These are phyloP conservation scores for Penicillium diatomitis DNA, from an alignment of 495 filamentous ascomycete species.

Conservation along the genomic window DNA sequence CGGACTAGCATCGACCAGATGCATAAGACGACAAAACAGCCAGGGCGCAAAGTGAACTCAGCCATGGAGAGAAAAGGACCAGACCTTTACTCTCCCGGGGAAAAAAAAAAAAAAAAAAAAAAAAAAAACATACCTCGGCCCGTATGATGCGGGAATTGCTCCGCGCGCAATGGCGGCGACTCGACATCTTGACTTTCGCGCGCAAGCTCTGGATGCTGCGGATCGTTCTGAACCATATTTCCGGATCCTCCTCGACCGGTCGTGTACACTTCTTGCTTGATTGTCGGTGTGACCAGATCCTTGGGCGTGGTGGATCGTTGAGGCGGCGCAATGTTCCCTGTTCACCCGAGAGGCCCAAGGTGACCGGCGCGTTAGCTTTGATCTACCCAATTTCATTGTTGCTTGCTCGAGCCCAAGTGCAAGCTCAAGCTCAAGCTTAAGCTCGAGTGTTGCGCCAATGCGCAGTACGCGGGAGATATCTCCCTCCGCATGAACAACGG, in stretches of 20 bases:
- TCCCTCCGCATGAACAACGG: too few relatives aligned
- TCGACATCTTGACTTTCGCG: constrained; percentile 76
- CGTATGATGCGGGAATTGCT: constrained; percentile 33
- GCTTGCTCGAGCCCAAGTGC: too few relatives aligned
- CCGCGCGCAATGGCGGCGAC: constrained; percentile 39
- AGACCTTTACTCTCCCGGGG: too few relatives aligned
- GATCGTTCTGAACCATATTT: constrained; percentile 69
- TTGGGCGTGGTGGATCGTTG: constrained; percentile 35
- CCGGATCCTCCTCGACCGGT: constrained; percentile 68
- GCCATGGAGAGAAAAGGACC: too few relatives aligned
- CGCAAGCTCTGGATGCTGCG: constrained; percentile 53
- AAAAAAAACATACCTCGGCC: constrained; percentile 31
- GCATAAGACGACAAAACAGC: too few relatives aligned
- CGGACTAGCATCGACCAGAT: too few relatives aligned
- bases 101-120: too few relatives aligned
- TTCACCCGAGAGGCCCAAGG: background rate
- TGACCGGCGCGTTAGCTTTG: background rate
- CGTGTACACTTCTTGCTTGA: constrained; percentile 74
- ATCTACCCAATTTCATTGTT: too few relatives aligned
- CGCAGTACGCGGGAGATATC: too few relatives aligned
- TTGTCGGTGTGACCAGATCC: constrained; percentile 70
- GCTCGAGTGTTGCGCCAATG: too few relatives aligned
- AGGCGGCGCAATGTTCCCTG: constrained; percentile 66
- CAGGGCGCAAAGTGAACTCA: too few relatives aligned
- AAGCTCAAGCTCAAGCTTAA: too few relatives aligned